Conservation (phyloP, 495 filamentous ascomycete genomes). For the Polyplosphaeria fusca region DNA sequence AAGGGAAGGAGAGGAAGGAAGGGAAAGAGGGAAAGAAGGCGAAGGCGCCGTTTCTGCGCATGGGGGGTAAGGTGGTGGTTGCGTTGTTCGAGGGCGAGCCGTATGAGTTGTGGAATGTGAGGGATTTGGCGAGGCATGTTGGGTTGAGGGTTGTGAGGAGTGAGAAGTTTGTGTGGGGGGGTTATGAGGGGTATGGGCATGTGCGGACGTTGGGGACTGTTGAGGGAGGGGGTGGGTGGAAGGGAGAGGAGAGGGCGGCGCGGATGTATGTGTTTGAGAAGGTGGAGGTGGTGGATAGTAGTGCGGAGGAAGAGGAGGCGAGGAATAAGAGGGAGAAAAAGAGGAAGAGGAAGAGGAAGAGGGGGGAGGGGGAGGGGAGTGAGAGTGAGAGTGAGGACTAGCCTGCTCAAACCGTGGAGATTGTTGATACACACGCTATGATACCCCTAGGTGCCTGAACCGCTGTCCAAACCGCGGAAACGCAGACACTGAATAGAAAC, state of each 20-base stretch:
- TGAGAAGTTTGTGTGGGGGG: slow-evolving; percentile 69
- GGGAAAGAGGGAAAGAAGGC: not conserved
- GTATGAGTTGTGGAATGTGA: slow-evolving; percentile 92
- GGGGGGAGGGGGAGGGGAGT: slow-evolving; percentile 7
- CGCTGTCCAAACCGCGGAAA: no score
- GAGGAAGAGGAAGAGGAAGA: slow-evolving; percentile 14
- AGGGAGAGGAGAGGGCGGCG: slow-evolving; percentile 51
- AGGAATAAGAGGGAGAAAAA: slow-evolving; percentile 14
- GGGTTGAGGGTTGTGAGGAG: slow-evolving; percentile 73
- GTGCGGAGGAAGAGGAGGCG: slow-evolving; percentile 25
- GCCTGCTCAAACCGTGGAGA: no score
- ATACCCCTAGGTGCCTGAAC: no score
- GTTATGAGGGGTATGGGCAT: slow-evolving; percentile 84
- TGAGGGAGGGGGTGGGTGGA: slow-evolving; percentile 47
- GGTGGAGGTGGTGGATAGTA: slow-evolving; percentile 27
- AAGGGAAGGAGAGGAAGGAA: not conserved
- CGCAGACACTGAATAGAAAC: no score
- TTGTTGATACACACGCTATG: no score
- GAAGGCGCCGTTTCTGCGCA: slow-evolving; percentile 38
- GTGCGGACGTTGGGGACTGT: slow-evolving; percentile 82
- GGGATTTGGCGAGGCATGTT: slow-evolving; percentile 74
- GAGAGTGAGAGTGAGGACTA: no score
- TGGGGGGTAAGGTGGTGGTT: slow-evolving; percentile 69
- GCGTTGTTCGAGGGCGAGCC: slow-evolving; percentile 90
- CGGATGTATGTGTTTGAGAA: slow-evolving; percentile 42